These are phyloP conservation scores for Fusarium nygamai DNA, from an alignment of 2,329 filamentous ascomycete species.

Conservation along the genomic window DNA sequence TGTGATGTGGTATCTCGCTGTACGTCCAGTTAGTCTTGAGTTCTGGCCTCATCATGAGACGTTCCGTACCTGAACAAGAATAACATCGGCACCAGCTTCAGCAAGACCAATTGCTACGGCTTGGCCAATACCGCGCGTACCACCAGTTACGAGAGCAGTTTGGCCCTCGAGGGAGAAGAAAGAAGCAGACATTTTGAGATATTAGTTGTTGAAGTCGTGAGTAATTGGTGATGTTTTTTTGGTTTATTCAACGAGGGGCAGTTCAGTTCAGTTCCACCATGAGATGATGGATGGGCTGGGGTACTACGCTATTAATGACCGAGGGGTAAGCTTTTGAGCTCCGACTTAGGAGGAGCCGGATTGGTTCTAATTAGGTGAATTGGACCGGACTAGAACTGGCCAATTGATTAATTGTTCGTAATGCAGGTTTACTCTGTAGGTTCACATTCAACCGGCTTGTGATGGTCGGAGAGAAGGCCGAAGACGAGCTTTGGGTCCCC, in stretches of 20 bases:
- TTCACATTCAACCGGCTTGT: not conserved
- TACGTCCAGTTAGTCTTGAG: not conserved
- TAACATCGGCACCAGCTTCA: constrained; percentile 66
- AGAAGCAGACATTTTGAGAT: constrained; percentile 47
- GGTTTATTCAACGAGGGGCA: constrained; percentile 15
- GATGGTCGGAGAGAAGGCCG: constrained; percentile 32
- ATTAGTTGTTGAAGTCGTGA: not conserved
- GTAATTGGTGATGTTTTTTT: constrained; percentile 1
- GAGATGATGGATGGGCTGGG: not conserved
- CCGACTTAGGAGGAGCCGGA: constrained; percentile 1
- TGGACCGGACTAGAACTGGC: not conserved
- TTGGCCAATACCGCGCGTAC: constrained; percentile 67
- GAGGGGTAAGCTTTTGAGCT: not conserved
- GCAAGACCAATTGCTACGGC: constrained; percentile 66
- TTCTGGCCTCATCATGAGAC: constrained; percentile 4
- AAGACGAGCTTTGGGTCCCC: not conserved
- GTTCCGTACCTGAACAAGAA: constrained; percentile 61
- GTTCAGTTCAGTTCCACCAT: not conserved
- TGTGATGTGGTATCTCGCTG: constrained; percentile 56
- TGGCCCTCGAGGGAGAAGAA: constrained; percentile 66
- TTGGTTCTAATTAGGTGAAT: not conserved
- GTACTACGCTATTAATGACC: constrained; percentile 8
- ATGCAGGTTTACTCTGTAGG: constrained; percentile 4
- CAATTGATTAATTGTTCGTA: constrained; percentile 1
- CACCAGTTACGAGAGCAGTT: constrained; percentile 67